Evolutionary conservation across 2,329 filamentous ascomycete species (phyloP), one percentile per base, ranked within the genome.

Genomic region (Hymenoscyphus albidus): DNA sequence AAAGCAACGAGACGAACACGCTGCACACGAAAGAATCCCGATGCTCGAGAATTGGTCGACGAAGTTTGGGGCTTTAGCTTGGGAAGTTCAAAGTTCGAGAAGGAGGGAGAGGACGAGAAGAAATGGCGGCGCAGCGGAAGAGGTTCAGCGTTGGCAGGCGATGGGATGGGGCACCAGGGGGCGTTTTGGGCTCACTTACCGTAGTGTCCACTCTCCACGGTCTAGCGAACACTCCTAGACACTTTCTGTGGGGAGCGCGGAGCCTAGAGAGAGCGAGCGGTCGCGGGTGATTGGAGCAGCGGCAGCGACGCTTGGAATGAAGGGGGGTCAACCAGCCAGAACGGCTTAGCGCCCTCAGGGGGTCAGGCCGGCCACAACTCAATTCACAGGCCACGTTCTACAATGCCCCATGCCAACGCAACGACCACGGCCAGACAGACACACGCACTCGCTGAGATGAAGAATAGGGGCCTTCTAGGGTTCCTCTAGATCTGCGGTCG

Each of bases 291-390:
- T 62, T 62, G 31, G 60, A 6, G 48, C 12, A 18, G n/a, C 16
- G 60, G 55, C n/a, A 61, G 66, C 51, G 59, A 57, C 62, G 65
- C 60, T 56, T 65, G 58, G 64, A 69, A 68, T 67, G 66, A 67
- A 65, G 66, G 58, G 61, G 61, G 59, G 39, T 12, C 42, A 42
- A 6, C n/a, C 40, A 38, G 64, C 59, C 32, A 35, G 66, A 61
- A n/a, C 22, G 64, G 64, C 7, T 40, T 68, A 65, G 65, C 31
- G 7, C 3, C 35, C 14, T 38, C 59, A 39, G 48, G 54, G 55
- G 27, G 18, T 54, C 5, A 12, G 9, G 22, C 18, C 48, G 18
- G 18, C 18, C 5, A 13, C 48, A 9, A 27, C 22, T 12, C 5
- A 48, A 18, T 18, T 16, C 5, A 48, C 16, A 51, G 44, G 44